Base-by-base conservation (phyloP, 1,284 basidiomycete genomes). In the Ustilago loliicola region DNA sequence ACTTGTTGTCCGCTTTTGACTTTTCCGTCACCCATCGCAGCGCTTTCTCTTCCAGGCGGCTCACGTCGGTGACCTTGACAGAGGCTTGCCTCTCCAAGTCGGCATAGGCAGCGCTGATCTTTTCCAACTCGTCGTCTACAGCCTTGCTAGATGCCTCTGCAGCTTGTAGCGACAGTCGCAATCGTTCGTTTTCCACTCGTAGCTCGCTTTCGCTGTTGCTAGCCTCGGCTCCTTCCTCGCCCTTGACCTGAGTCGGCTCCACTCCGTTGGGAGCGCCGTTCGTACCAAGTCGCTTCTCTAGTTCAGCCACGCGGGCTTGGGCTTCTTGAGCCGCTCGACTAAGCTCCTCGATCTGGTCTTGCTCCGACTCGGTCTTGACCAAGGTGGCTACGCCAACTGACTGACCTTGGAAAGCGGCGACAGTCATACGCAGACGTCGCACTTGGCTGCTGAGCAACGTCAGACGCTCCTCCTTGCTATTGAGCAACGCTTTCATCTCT, bases 1-100 rank as follows among this genome's bases (percentile, higher is more conserved):
- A 98, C 87, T 95, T 97, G 89, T 95, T 97, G 82, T 98, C 96
- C 23, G 93, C 92, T 87, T 96, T 98, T 15, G 94, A 93, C 92
- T 91, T 93, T 66, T 88, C 88, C n/a, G 86, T 86, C 2, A 84
- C 84, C 27, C 87, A 80, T 13, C 86, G 85, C 60, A 87, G 86
- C 56, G 96, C 83, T 68, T 91, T 91, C 59, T 95, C 92, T 85
- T 99, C 96, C 83, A 92, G 88, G 17, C 88, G 89, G 47, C 90
- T 88, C 30, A 98, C 88, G 65, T 96, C 93, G 75, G 93, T 93
- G 1, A 95, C 91, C 86, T 96, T 96, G 86, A 89, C 92, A 77
- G 92, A 91, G 51, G 95, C 90, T 76, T 94, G 93, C 59, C 90
- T 89, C 79, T 96, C 94, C 32, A 96, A 88, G n/a, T 90, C 88